A percentile compares a stretch with the other conserved stretches of the same genome.
These are phyloP conservation scores for Nymphaea thermarum DNA, from an alignment of 164 flowering plant species.

Conservation along the genomic window DNA sequence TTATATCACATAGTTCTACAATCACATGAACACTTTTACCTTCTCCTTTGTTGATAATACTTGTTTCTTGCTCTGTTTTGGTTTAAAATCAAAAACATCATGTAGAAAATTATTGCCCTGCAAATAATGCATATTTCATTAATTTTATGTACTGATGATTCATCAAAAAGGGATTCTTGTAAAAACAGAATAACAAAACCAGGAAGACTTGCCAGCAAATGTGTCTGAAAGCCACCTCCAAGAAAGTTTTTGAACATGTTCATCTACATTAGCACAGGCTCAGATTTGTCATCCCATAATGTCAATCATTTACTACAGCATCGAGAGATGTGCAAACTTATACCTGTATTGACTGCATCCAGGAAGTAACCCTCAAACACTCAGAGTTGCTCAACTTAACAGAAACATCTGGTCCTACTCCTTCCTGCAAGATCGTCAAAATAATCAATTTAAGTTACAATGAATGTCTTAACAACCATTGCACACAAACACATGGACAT, in stretches of 20 bases:
- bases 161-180: too few species aligned
- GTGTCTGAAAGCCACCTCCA: slow-evolving; percentile 6
- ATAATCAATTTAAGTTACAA: too few species aligned
- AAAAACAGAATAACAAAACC: too few species aligned
- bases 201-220: slow-evolving; percentile 5
- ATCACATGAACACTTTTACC: background rate
- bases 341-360: slow-evolving; percentile 7
- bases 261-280: background rate
- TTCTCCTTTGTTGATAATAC: slow-evolving; percentile 4
- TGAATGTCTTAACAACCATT: too few species aligned
- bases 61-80: background rate
- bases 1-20: background rate
- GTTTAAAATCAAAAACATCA: slow-evolving; percentile 4
- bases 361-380: slow-evolving; percentile 1
- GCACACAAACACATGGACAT: too few species aligned
- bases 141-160: too few species aligned
- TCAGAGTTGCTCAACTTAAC: slow-evolving; percentile 1
- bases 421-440: background rate
- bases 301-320: background rate
- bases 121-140: background rate
- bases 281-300: background rate
- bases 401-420: slow-evolving; percentile 2
- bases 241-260: slow-evolving; percentile 6
- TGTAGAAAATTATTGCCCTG: slow-evolving; percentile 5
- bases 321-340: background rate